These are phyloP conservation scores for Aspergillus sclerotialis DNA, from an alignment of 2,329 filamentous ascomycete species.

Conservation along the genomic window DNA sequence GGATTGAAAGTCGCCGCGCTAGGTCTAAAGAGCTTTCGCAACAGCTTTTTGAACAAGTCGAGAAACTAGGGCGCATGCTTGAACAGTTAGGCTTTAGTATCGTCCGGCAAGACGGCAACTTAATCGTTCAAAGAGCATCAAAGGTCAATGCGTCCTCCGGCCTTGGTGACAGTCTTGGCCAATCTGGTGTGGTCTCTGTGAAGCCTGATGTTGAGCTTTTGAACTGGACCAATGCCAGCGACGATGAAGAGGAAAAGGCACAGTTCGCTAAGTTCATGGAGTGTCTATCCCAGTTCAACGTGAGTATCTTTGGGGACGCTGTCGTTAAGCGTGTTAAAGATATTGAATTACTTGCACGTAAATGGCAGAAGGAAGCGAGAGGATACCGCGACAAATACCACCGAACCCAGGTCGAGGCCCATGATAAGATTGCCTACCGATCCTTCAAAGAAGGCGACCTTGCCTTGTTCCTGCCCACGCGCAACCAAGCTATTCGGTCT, in stretches of 20 bases:
- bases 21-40: slow-evolving; percentile 79
- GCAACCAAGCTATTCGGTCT: slow-evolving; percentile 87
- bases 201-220: slow-evolving; percentile 63
- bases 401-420: slow-evolving; percentile 70
- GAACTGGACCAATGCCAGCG: slow-evolving; percentile 71
- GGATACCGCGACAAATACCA: slow-evolving; percentile 84
- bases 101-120: slow-evolving; percentile 62
- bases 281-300: slow-evolving; percentile 69
- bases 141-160: slow-evolving; percentile 40
- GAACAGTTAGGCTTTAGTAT: slow-evolving; percentile 83
- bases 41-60: slow-evolving; percentile 73
- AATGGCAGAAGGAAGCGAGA: slow-evolving; percentile 83
- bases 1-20: slow-evolving; percentile 62
- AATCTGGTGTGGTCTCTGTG: slow-evolving; percentile 29
- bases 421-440: slow-evolving; percentile 92
- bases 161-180: slow-evolving; percentile 27
- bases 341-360: slow-evolving; percentile 84
- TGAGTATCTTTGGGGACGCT: slow-evolving; percentile 76
- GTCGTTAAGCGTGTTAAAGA: slow-evolving; percentile 87
- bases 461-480: slow-evolving; percentile 85
- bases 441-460: slow-evolving; percentile 96
- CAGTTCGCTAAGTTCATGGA: slow-evolving; percentile 71
- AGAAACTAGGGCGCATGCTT: slow-evolving; percentile 72
- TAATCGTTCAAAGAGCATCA: slow-evolving; percentile 67
- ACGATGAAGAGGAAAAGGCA: slow-evolving; percentile 58